These are phyloP conservation scores for Chaetothyriales sp. DNA, from an alignment of 2,329 filamentous ascomycete species.

Conservation along the genomic window DNA sequence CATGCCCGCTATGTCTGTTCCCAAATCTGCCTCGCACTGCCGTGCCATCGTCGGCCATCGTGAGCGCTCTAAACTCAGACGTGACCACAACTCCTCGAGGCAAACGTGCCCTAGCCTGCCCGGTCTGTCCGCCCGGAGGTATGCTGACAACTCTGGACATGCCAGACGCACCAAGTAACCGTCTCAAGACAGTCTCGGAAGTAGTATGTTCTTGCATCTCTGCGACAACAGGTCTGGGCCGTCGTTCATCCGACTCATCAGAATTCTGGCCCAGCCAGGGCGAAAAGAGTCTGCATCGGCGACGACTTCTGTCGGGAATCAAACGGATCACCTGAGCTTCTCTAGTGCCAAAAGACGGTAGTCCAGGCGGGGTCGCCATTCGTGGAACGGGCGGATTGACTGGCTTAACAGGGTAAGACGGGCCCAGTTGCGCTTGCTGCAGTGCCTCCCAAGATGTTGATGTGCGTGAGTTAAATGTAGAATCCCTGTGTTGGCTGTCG, in stretches of 20 bases:
- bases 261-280: not conserved
- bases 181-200: conserved; percentile 15
- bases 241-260: not conserved
- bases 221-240: not conserved
- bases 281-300: not conserved
- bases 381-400: conserved; percentile 25
- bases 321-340: conserved; percentile 22
- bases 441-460: not conserved
- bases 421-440: conserved; percentile 17
- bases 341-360: conserved; percentile 29
- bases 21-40: conserved; percentile 27
- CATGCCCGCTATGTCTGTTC: conserved; percentile 27
- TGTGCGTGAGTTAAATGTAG: not conserved
- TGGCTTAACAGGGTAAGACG: conserved; percentile 22
- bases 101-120: conserved; percentile 2
- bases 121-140: conserved; percentile 2
- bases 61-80: conserved; percentile 18
- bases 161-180: conserved; percentile 20
- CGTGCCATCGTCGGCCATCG: conserved; percentile 28
- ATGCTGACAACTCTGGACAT: conserved; percentile 19
- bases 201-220: conserved; percentile 1
- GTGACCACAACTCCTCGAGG: conserved; percentile 9
- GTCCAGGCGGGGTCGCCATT: conserved; percentile 28
- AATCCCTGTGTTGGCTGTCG: not conserved
- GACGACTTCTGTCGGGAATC: conserved; percentile 1